Percentiles rank a stretch among this genome's conserved stretches.
phyloP scores from a whole-genome alignment of 257 asterid genomes.

The Solanum infundibuliforme region DNA sequence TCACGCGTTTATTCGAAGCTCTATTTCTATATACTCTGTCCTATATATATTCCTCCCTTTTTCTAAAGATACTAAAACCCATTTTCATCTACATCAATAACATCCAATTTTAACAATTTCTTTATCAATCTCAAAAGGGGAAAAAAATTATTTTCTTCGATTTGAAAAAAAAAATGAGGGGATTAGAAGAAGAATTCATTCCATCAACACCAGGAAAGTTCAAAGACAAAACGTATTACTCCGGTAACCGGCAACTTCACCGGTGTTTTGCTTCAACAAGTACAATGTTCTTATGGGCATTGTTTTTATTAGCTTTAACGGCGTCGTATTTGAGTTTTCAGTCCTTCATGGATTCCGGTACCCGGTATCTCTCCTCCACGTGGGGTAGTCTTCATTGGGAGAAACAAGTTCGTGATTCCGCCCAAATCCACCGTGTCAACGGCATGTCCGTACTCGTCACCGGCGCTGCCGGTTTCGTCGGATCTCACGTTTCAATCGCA shows the following conservation, averaged over 20 bases:
- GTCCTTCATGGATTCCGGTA: constrained; percentile 44
- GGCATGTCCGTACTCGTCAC: constrained; percentile 66
- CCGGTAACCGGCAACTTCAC: constrained; percentile 50
- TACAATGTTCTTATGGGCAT: constrained; percentile 68
- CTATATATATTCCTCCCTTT: background rate
- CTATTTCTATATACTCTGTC: background rate
- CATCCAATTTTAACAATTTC: background rate
- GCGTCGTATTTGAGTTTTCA: constrained; percentile 68
- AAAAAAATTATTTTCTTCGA: background rate
- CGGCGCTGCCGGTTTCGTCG: constrained; percentile 87
- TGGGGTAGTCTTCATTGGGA: constrained; percentile 45
- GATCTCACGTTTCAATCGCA: constrained; percentile 55
- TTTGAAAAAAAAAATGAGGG: background rate
- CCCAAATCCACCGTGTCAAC: no score
- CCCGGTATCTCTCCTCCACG: constrained; percentile 35
- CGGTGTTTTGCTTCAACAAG: constrained; percentile 73
- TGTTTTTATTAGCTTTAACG: constrained; percentile 51
- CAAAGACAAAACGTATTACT: constrained; percentile 55
- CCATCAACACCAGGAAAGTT: constrained; percentile 71
- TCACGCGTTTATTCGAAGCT: background rate
- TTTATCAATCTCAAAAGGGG: background rate
- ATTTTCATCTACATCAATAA: background rate
- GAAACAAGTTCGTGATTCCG: no score
- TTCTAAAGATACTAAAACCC: background rate
- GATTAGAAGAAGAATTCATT: constrained; percentile 35